Evolutionary conservation across 768 basidiomycete genomes (phyloP).

Genomic region (Lactarius hatsudake): DNA sequence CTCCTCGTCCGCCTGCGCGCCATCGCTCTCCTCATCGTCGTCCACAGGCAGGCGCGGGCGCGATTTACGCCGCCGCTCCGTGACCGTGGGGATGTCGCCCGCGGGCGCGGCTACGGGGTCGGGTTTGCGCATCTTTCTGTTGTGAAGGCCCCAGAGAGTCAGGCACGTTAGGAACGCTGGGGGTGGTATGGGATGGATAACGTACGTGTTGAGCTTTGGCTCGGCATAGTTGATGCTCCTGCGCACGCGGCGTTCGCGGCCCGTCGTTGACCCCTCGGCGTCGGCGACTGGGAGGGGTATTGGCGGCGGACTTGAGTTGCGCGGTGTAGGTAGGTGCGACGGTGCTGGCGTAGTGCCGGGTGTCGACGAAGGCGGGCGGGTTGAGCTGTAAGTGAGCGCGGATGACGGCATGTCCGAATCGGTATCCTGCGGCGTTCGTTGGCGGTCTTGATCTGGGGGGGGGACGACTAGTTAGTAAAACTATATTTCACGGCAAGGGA

Average conservation of each 20-base stretch:
- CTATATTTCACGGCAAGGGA: too few relatives aligned
- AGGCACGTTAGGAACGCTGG: too few relatives aligned
- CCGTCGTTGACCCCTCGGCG: conserved; percentile 21
- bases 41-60: conserved; percentile 47
- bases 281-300: conserved; percentile 34
- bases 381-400: conserved; percentile 35
- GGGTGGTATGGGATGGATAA: conserved; percentile 23
- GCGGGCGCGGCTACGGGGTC: conserved; percentile 43
- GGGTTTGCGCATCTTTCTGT: conserved; percentile 88
- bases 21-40: conserved; percentile 61
- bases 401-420: conserved; percentile 28
- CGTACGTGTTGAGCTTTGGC: conserved; percentile 84
- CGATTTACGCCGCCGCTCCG: conserved; percentile 53
- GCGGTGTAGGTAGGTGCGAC: conserved; percentile 46
- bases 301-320: conserved; percentile 34
- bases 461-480: too few relatives aligned
- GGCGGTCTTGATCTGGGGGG: conserved; percentile 19
- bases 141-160: too few relatives aligned
- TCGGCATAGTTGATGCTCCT: conserved; percentile 87
- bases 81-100: conserved; percentile 18
- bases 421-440: conserved; percentile 15
- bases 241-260: conserved; percentile 56
- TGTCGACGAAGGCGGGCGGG: conserved; percentile 42
- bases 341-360: conserved; percentile 44
- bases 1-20: conserved; percentile 70